phyloP scores from a whole-genome alignment of 164 flowering plant species.

The Stephania yunnanensis region DNA sequence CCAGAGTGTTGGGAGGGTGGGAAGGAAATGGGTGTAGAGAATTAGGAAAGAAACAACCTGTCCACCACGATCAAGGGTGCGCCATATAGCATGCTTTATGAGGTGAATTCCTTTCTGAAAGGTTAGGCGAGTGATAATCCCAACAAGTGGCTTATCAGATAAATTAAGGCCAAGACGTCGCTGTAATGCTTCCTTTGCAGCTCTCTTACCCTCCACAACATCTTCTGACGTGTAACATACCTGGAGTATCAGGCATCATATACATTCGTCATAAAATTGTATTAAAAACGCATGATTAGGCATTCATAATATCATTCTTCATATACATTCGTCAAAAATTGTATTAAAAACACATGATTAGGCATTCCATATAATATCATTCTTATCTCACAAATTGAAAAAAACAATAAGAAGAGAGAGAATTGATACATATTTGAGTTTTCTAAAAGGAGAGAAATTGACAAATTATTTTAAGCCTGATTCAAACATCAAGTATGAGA shows the following conservation, averaged over 20 bases:
- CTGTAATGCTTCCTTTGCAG: slow-evolving; percentile 94
- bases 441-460: too few relatives aligned
- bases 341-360: neutral
- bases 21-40: neutral
- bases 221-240: slow-evolving; percentile 76
- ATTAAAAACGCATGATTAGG: neutral
- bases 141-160: slow-evolving; percentile 77
- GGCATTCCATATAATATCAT: neutral
- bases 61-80: slow-evolving; percentile 75
- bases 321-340: slow-evolving; percentile 3
- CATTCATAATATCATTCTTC: neutral
- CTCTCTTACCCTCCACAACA: slow-evolving; percentile 87
- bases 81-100: slow-evolving; percentile 94
- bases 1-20: too few relatives aligned
- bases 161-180: slow-evolving; percentile 57
- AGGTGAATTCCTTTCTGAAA: slow-evolving; percentile 97
- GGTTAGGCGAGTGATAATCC: slow-evolving; percentile 90
- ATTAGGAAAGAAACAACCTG: slow-evolving; percentile 45
- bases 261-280: neutral
- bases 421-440: too few relatives aligned
- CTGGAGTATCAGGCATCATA: slow-evolving; percentile 33
- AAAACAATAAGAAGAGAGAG: neutral
- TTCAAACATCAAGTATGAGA: neutral
- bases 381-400: neutral
- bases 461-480: neutral